Base-by-base conservation (phyloP, 495 filamentous ascomycete species). In the Aspergillus saccharolyticus region DNA sequence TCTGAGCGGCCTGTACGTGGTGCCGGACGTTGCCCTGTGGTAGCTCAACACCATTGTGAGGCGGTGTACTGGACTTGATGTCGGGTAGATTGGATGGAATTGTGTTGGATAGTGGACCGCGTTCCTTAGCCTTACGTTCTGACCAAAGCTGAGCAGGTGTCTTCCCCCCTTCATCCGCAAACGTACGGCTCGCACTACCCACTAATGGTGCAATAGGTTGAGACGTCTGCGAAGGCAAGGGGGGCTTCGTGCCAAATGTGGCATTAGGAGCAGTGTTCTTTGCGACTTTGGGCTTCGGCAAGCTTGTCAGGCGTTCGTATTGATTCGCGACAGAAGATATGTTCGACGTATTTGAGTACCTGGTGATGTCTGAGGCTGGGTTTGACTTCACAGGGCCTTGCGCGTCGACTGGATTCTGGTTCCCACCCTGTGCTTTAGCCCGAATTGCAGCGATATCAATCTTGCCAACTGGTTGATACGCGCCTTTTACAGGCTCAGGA, bases 71-170 rank as follows among this genome's bases (percentile, higher is more conserved):
- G 20, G 85, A 71, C 42, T 74, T 66, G 3, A 74, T 66, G 21
- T 72, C 67, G 0, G 70, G 63, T 15, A 69, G 57, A 15, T 64
- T 44, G n/a, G 75, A 46, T 30, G 70, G 47, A 39, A 65, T 64
- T 47, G 65, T 50, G 42, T 58, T 66, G 24, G 74, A 71, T 46
- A 75, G 76, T 46, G 75, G 30, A 69, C 85, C 88, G 18, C 86
- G 79, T 65, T 96, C 88, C 53, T 84, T 83, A 21, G 88, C 90
- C 75, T 97, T 98, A 71, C 89, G 95, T 73, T 99, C 94, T 0
- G 92, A 92, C 94, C 94, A 99, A 17, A 96, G 70, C 67, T 99
- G 94, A 20, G 95, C 91, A 17, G 94, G 94, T 6, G 94, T 97
- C 75, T 97, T 99, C 47, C 91, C 93, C 56, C 89, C 93, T 72